Conservation (phyloP, 352 stramenopile genomes). For the Phytophthora lateralis region DNA sequence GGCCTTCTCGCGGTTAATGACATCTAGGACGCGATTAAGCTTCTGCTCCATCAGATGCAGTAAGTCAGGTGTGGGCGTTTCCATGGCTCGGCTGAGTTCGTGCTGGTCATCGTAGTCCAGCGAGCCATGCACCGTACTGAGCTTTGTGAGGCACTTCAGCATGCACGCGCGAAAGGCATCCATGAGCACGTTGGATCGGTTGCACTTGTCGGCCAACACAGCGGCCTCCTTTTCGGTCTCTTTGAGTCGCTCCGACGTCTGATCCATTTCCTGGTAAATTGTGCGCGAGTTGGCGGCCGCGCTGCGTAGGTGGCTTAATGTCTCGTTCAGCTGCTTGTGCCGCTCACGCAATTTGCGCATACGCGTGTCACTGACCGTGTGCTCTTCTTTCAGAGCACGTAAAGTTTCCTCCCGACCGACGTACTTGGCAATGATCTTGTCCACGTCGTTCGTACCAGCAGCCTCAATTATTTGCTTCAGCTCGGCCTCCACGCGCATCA, state of each 20-base stretch:
- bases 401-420: constrained; percentile 71
- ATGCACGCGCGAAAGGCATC: constrained; percentile 85
- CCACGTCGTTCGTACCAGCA: constrained; percentile 76
- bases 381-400: constrained; percentile 77
- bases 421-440: constrained; percentile 86
- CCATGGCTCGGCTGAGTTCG: constrained; percentile 68
- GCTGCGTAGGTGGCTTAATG: constrained; percentile 59
- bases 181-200: constrained; percentile 78
- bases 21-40: constrained; percentile 78
- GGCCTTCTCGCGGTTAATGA: constrained; percentile 84
- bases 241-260: constrained; percentile 81
- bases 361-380: constrained; percentile 68
- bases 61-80: constrained; percentile 70
- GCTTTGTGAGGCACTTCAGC: constrained; percentile 80
- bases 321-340: constrained; percentile 81
- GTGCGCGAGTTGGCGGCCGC: constrained; percentile 81
- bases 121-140: constrained; percentile 72
- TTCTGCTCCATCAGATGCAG: constrained; percentile 86
- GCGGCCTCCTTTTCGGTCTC: constrained; percentile 84
- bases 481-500: constrained; percentile 70
- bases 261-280: constrained; percentile 88
- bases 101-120: constrained; percentile 80
- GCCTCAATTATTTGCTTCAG: constrained; percentile 81
- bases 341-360: constrained; percentile 81
- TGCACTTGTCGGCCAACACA: constrained; percentile 69